Conservation (phyloP, 306 rosid species). For the Vachellia pachyceras region DNA sequence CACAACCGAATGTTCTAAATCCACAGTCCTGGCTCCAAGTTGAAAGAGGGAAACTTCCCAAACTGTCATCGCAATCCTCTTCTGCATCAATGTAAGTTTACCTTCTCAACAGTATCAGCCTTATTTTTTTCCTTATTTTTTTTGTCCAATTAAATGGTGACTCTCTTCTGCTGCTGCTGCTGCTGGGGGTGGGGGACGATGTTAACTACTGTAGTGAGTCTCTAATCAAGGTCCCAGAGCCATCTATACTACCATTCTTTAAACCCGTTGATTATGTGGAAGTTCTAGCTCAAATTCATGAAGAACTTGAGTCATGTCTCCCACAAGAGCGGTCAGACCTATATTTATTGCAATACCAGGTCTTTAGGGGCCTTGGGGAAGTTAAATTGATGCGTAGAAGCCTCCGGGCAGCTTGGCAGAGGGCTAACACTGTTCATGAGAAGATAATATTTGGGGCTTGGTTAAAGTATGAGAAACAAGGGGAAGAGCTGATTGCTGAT, state of each 20-base stretch:
- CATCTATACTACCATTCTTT: slow-evolving; percentile 72
- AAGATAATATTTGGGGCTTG: slow-evolving; percentile 88
- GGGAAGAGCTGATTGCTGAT: slow-evolving; percentile 75
- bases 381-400: slow-evolving; percentile 88
- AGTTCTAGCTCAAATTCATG: slow-evolving; percentile 93
- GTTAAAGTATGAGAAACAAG: slow-evolving; percentile 90
- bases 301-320: slow-evolving; percentile 85
- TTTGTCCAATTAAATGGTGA: slow-evolving; percentile 1
- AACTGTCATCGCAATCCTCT: slow-evolving; percentile 65
- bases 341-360: slow-evolving; percentile 79
- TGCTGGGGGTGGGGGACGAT: slow-evolving; percentile 6
- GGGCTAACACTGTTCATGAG: slow-evolving; percentile 74
- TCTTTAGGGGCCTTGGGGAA: slow-evolving; percentile 89
- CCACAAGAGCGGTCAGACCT: slow-evolving; percentile 74
- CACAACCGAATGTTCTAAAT: slow-evolving; percentile 72
- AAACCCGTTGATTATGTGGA: slow-evolving; percentile 87
- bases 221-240: slow-evolving; percentile 85
- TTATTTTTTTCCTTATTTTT: neutral
- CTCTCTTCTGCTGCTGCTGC: neutral
- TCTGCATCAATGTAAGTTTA: slow-evolving; percentile 80
- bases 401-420: slow-evolving; percentile 85
- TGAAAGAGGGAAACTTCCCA: slow-evolving; percentile 87
- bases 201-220: slow-evolving; percentile 69
- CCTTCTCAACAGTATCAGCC: slow-evolving; percentile 17
- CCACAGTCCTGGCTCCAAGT: slow-evolving; percentile 98